A percentile compares a stretch with the other conserved stretches of the same genome.
These are phyloP conservation scores for Cornus suecica DNA, from an alignment of 148 eudicot species.

Conservation along the genomic window DNA sequence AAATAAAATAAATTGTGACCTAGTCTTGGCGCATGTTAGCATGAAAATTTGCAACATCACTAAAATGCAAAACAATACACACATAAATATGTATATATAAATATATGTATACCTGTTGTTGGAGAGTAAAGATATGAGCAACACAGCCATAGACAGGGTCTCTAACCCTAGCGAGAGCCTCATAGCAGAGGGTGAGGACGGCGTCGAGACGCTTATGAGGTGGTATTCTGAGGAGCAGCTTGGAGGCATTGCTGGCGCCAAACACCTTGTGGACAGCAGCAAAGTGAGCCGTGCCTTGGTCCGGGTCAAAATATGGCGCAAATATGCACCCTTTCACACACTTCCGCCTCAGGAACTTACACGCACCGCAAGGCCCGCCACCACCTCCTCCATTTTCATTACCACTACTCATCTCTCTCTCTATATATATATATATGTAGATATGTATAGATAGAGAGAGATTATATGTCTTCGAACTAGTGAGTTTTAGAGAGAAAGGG, in stretches of 20 bases:
- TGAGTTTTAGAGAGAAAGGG: constrained; percentile 16
- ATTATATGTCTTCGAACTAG: neutral
- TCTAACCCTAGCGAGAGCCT: constrained; percentile 77
- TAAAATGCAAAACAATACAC: neutral
- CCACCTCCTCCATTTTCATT: constrained; percentile 24
- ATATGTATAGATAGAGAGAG: too few species aligned
- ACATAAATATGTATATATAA: neutral
- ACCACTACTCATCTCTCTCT: neutral
- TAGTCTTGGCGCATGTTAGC: neutral
- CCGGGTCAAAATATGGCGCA: constrained; percentile 73
- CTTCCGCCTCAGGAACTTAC: constrained; percentile 72
- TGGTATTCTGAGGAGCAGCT: constrained; percentile 55
- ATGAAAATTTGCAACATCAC: neutral
- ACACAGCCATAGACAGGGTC: constrained; percentile 87
- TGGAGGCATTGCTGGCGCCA: constrained; percentile 76
- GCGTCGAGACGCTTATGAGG: constrained; percentile 66
- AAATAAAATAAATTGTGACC: too few species aligned
- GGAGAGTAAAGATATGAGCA: constrained; percentile 67
- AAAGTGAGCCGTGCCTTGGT: constrained; percentile 67
- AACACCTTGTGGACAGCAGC: constrained; percentile 79
- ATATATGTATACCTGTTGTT: constrained; percentile 53
- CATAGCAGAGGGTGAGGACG: constrained; percentile 68
- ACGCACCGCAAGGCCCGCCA: constrained; percentile 78
- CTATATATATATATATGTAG: neutral
- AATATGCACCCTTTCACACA: constrained; percentile 65